Percentiles rank a stretch among this genome's conserved stretches.
These are phyloP conservation scores for Chlorella sp. DNA, from an alignment of 139 green algal species.

Conservation along the genomic window DNA sequence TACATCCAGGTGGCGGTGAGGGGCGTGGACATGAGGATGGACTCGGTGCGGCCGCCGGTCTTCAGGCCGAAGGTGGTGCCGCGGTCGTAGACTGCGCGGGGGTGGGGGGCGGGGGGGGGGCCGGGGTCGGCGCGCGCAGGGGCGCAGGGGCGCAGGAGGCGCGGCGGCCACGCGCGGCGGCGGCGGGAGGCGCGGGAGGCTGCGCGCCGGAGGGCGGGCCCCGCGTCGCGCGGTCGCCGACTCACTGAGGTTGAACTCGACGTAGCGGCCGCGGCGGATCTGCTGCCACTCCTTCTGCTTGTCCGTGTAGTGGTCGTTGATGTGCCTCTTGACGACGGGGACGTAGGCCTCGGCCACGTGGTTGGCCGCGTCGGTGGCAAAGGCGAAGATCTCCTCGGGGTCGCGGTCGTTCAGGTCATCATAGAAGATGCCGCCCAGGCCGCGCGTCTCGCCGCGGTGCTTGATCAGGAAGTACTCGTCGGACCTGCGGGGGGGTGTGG, in stretches of 20 bases:
- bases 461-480: constrained; percentile 99
- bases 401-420: constrained; percentile 94
- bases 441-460: constrained; percentile 87
- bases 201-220: too few species aligned
- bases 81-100: constrained; percentile 94
- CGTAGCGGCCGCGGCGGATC: constrained; percentile 85
- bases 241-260: constrained; percentile 99
- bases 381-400: constrained; percentile 74
- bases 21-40: constrained; percentile 90
- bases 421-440: constrained; percentile 98
- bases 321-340: constrained; percentile 92
- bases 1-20: too few species aligned
- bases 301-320: constrained; percentile 84
- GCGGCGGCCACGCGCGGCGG: too few species aligned
- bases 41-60: constrained; percentile 98
- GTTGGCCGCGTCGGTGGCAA: constrained; percentile 80
- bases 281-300: constrained; percentile 97
- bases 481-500: too few species aligned
- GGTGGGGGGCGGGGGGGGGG: too few species aligned
- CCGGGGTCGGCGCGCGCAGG: too few species aligned
- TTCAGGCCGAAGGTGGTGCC: constrained; percentile 99
- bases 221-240: too few species aligned
- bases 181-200: too few species aligned
- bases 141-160: too few species aligned
- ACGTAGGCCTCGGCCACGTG: constrained; percentile 83